Evolutionary conservation across 805 yeast species (phyloP).

Genomic region (Ogataea chonburiensis): DNA sequence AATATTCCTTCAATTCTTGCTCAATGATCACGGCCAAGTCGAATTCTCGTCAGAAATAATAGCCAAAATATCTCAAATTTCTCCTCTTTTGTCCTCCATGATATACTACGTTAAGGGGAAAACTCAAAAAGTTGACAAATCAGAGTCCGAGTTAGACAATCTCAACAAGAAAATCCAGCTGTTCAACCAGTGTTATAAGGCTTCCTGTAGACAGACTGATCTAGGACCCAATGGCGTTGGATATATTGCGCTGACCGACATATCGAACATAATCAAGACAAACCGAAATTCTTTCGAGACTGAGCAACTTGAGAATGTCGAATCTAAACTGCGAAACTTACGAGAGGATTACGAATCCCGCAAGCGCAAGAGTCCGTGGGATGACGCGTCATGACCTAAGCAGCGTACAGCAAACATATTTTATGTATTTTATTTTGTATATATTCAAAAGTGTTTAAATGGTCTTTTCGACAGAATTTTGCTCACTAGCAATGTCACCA

Average conservation of each 20-base stretch:
- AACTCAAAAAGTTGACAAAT: conserved; percentile 11
- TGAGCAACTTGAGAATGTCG: conserved; percentile 5
- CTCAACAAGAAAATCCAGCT: conserved; percentile 20
- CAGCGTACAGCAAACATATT: no score
- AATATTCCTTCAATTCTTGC: conserved; percentile 8
- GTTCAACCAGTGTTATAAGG: conserved; percentile 21
- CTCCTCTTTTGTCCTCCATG: conserved; percentile 30
- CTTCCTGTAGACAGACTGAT: conserved; percentile 9
- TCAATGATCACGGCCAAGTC: neutral
- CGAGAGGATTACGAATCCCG: conserved; percentile 1
- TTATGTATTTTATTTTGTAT: neutral
- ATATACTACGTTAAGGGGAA: conserved; percentile 25
- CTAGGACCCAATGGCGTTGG: conserved; percentile 13
- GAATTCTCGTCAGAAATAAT: conserved; percentile 3
- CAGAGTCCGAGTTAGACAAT: conserved; percentile 19
- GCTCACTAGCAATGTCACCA: conserved; percentile 6
- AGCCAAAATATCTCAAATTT: conserved; percentile 13
- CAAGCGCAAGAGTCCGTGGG: conserved; percentile 3
- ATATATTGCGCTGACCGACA: conserved; percentile 11
- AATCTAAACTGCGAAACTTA: conserved; percentile 2
- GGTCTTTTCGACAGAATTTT: conserved; percentile 1
- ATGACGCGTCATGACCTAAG: no score
- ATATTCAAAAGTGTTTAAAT: no score
- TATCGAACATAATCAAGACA: conserved; percentile 8
- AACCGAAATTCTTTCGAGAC: conserved; percentile 12